Evolutionary conservation across 2,329 filamentous ascomycete genomes (phyloP).

Genomic region (Tolypocladium tropicale): DNA sequence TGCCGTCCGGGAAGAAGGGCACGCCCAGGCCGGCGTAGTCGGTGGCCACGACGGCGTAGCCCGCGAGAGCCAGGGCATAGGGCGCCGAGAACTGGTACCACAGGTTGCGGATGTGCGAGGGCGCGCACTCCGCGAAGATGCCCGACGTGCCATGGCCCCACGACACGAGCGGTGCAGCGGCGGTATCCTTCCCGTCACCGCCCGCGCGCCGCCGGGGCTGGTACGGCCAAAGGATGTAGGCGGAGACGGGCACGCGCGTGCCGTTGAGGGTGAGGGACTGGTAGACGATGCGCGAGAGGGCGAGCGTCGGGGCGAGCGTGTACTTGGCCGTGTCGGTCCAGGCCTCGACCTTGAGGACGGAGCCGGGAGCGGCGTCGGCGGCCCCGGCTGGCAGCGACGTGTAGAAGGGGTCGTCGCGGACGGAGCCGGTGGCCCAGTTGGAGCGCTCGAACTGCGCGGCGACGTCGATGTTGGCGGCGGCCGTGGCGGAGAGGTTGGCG

Average conservation of each 20-base stretch:
- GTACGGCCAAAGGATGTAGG: conserved; percentile 39
- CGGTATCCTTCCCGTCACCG: background rate
- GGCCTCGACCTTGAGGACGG: conserved; percentile 28
- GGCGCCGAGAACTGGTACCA: conserved; percentile 29
- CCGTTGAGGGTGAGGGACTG: conserved; percentile 33
- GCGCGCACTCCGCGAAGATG: conserved; percentile 24
- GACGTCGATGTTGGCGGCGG: conserved; percentile 11
- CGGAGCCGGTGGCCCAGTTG: conserved; percentile 20
- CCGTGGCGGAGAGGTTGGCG: conserved; percentile 9
- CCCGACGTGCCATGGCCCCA: conserved; percentile 37
- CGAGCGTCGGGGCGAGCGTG: conserved; percentile 27
- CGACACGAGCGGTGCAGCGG: conserved; percentile 20
- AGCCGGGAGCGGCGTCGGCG: conserved; percentile 17
- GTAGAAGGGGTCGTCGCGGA: conserved; percentile 29
- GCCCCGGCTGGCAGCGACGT: conserved; percentile 13
- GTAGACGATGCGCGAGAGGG: conserved; percentile 39
- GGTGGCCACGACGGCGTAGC: conserved; percentile 32
- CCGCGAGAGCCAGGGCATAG: conserved; percentile 27
- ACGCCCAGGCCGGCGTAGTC: conserved; percentile 36
- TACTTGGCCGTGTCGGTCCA: conserved; percentile 26
- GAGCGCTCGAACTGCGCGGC: conserved; percentile 17
- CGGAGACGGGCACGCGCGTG: conserved; percentile 34
- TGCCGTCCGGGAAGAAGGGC: conserved; percentile 17
- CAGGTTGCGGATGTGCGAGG: conserved; percentile 28
- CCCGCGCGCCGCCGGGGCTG: background rate